Base-by-base conservation (phyloP, 192 early-diverging fungal species). In the Rhizophagus prolifer region DNA sequence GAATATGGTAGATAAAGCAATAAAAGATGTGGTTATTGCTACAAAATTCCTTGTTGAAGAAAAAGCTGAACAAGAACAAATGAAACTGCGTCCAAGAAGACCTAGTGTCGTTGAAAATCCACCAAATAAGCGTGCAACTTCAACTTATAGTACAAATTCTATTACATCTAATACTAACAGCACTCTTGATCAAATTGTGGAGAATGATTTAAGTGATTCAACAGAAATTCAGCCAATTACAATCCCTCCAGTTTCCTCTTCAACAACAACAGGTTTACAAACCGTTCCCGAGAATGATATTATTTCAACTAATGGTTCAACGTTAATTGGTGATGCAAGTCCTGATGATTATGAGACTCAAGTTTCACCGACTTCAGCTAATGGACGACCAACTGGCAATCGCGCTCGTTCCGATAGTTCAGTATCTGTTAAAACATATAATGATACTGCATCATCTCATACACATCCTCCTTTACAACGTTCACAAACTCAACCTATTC, bases 11-110 rank as follows among this genome's bases (percentile, higher is more conserved):
- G 89, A 91, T 62, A 87, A 85, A 46, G 82, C 87, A 0, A 84
- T 89, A 6, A 80, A 86, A 31, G 87, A 88, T 28, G 71, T 92
- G 4, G 69, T 89, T 14, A 78, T 85, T 12, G 76, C 80, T 12
- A 81, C 84, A 0, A 89, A 89, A 28, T 78, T 89, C 4, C 69
- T 91, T 23, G 80, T 90, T 14, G 85, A 86, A 46, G 85, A 85
- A 44, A 81, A 82, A 59, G 89, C 88, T 36, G 58, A 81, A 28
- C 72, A 80, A 58, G 86, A 88, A 47, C 83, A 85, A 50, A 68
- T 72, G 34, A 65, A 69, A 8, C 46, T 84, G 23, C 60, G 75
- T 78, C 70, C 58, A 65, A 72, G 31, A 19, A 74, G 13, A 60
- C 70, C 12, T 81, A 58, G 19, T 68, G 38, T 3, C 68, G 31